Percentiles rank a stretch among this genome's conserved stretches.
Conservation (phyloP, 768 basidiomycete genomes). For the Serendipita indica region DNA sequence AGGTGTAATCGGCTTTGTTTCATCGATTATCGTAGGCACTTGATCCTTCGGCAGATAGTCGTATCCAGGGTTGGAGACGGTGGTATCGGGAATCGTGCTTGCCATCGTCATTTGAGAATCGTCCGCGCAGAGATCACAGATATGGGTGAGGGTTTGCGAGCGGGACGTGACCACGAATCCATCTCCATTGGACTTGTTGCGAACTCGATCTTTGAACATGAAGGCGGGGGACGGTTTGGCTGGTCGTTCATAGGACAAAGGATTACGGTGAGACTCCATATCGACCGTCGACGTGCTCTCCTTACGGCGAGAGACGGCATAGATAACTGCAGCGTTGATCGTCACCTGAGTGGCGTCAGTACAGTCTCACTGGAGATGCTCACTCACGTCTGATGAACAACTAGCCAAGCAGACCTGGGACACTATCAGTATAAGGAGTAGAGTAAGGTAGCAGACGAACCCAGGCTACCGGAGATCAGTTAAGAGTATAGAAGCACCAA, state of each 20-base stretch:
- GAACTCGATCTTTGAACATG: neutral
- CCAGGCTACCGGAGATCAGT: neutral
- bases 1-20: neutral
- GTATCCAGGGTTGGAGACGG: neutral
- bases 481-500: slow-evolving; percentile 23
- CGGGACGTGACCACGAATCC: too few species aligned
- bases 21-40: neutral
- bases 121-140: too few species aligned
- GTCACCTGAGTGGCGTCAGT: slow-evolving; percentile 25
- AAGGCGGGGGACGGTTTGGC: neutral
- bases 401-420: neutral
- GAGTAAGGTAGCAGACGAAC: neutral
- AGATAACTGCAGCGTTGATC: slow-evolving; percentile 33
- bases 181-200: too few species aligned
- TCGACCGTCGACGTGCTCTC: neutral
- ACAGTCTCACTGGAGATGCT: neutral
- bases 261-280: neutral
- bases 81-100: too few species aligned
- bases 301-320: slow-evolving; percentile 12
- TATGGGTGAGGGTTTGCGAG: too few species aligned
- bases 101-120: neutral
- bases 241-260: neutral
- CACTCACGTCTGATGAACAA: neutral
- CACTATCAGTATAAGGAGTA: neutral
- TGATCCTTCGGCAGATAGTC: slow-evolving; percentile 5